Base-by-base conservation (phyloP, 2,329 filamentous ascomycete species). In the Moelleriella libera region DNA sequence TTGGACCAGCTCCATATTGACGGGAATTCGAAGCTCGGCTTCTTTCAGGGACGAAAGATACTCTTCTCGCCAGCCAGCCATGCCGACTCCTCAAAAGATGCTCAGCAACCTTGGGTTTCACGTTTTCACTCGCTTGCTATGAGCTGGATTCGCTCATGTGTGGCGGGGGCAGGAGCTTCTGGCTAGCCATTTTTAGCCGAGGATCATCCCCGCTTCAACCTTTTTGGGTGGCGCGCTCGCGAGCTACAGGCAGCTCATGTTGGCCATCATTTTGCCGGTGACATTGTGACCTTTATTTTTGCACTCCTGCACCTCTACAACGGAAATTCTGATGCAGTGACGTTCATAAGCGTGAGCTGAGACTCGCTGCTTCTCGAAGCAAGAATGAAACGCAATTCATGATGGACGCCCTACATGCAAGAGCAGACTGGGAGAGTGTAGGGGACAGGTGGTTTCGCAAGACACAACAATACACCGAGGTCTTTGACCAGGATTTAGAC, bases 381-480 rank as follows among this genome's bases (percentile, higher is more conserved):
- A 21, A 21, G 47, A 44, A 50, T 50, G 49, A 31, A 41, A 45
- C 45, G 59, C 52, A 52, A 48, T 48, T 52, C 46, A 46, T 48
- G 52, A 80, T 80, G 76, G 76, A 79, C 57, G 66, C 68, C 53
- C 67, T 74, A 59, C 74, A 77, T 65, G 75, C 89, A 59, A 87
- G 87, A 57, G 85, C 87, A 58, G 87, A 90, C 65, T 98, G 92
- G 92, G 88, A 95, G 72, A 85, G 80, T 66, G 80, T 97, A 55
- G 92, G 88, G 61, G 85, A 94, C 66, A 83, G 80, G 59, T 97
- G 94, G 74, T 98, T 97, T 70, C 86, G 90, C 64, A 96, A 94
- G 71, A 82, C 86, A 49, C 85, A 90, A 66, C 79, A 95, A 51
- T 98, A 97, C 72, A 89, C 88, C 51, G 85, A 82, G 54, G 78